Evolutionary conservation across 2,329 filamentous ascomycete species (phyloP), one percentile per base, ranked within the genome.

Genomic region (Talaromyces sp.): DNA sequence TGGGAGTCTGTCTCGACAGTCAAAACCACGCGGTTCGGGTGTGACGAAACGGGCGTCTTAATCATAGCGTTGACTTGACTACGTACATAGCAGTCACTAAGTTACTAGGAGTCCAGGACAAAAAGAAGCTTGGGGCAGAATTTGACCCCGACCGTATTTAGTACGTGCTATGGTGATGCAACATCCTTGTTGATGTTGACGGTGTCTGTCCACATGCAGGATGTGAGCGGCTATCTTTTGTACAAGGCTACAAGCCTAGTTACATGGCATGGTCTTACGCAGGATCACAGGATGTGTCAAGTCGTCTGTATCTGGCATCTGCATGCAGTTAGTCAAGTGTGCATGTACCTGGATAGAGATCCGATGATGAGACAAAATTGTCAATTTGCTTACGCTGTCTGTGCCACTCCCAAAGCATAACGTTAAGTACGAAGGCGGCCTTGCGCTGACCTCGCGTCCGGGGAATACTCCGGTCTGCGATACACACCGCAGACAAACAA

Each of bases 11-110:
- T 48, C 48, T 52, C 48, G 35, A 52, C 33, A 52, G 25, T 39
- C 48, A 22, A 39, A 22, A 52, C 48, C 48, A 52, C 48, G 48
- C 48, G 48, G 48, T 22, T 39, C 48, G 19, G 48, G 48, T 52
- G 48, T 52, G 48, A 52, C 48, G 48, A 52, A 52, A 52, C 35
- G 35, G 48, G 48, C 19, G 33, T 52, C 48, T 25, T 52, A n/a
- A 17, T 52, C 22, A 22, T 36, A 13, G 28, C 45, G 15, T 33
- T 33, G 45, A 33, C 15, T 46, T 10, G 28, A 35, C 7, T 28
- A 4, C 25, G 3, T 28, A 28, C n/a, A n/a, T n/a, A n/a, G n/a
- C n/a, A n/a, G n/a, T n/a, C n/a, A n/a, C n/a, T n/a, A n/a, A n/a
- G n/a, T n/a, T n/a, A n/a, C n/a, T n/a, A n/a, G n/a, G n/a, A n/a